These are phyloP conservation scores for Neonothopanus nambi DNA, from an alignment of 1,284 basidiomycete genomes.

Conservation along the genomic window DNA sequence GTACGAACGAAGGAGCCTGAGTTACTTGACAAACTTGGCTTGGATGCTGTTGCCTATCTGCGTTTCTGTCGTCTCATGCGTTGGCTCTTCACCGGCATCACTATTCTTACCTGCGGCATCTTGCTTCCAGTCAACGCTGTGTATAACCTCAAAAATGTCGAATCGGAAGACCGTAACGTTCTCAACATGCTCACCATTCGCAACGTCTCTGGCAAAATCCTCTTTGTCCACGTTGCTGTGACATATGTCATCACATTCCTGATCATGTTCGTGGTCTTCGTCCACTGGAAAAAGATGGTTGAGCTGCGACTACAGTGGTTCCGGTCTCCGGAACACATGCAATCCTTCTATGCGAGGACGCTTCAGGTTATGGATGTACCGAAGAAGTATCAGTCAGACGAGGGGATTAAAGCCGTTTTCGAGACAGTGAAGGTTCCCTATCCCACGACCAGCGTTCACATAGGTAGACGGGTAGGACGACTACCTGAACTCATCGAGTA, in stretches of 20 bases:
- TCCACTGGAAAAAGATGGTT: conserved; percentile 77
- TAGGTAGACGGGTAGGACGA: conserved; percentile 73
- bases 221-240: conserved; percentile 77
- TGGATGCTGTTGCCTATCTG: conserved; percentile 92
- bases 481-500: conserved; percentile 80
- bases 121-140: conserved; percentile 80
- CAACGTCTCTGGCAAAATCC: conserved; percentile 63
- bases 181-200: conserved; percentile 81
- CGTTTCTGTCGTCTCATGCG: conserved; percentile 90
- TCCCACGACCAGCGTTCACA: conserved; percentile 82
- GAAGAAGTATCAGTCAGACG: conserved; percentile 75
- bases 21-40: conserved; percentile 86
- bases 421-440: conserved; percentile 76
- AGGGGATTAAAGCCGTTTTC: conserved; percentile 73
- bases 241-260: conserved; percentile 74
- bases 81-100: conserved; percentile 72
- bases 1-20: conserved; percentile 84
- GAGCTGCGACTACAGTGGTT: conserved; percentile 70
- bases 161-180: conserved; percentile 50
- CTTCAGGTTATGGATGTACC: conserved; percentile 73
- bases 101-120: conserved; percentile 67
- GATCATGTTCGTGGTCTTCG: conserved; percentile 65
- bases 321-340: conserved; percentile 73
- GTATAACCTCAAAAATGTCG: conserved; percentile 65
- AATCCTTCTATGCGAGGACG: conserved; percentile 80